A percentile compares a stretch with the other conserved stretches of the same genome.
These are phyloP conservation scores for Firmiana major DNA, from an alignment of 345 rosid genomes.

Conservation along the genomic window DNA sequence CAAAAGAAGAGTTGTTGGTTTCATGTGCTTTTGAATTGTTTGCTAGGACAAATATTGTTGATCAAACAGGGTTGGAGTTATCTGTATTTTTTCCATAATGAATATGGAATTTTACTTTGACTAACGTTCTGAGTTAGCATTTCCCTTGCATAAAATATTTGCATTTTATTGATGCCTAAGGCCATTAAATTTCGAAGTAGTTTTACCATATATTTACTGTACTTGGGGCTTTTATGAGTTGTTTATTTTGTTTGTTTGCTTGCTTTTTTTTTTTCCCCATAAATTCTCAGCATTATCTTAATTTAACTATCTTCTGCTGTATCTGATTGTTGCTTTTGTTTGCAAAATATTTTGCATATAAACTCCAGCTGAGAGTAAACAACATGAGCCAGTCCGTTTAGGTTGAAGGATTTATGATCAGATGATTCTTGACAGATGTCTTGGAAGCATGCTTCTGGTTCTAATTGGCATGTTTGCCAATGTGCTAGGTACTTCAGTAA, in stretches of 20 bases:
- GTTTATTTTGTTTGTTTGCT: background rate
- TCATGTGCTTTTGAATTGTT: background rate
- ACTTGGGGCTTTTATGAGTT: background rate
- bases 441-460: constrained; percentile 39
- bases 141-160: background rate
- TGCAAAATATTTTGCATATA: constrained; percentile 23
- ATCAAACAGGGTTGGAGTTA: background rate
- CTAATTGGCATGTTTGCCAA: constrained; percentile 33
- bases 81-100: background rate
- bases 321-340: constrained; percentile 4
- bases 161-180: background rate
- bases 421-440: constrained; percentile 55
- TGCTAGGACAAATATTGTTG: background rate
- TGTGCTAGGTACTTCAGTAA: constrained; percentile 43
- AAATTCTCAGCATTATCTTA: background rate
- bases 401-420: constrained; percentile 21
- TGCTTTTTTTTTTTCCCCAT: background rate
- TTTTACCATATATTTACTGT: background rate
- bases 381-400: background rate
- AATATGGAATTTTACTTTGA: background rate
- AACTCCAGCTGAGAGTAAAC: constrained; percentile 17
- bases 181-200: background rate
- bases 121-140: background rate
- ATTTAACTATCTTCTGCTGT: background rate
- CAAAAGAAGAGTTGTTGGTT: background rate